A percentile compares a stretch with the other conserved stretches of the same genome.
Conservation (phyloP, 495 filamentous ascomycete genomes). For the Umbilicaria muhlenbergii region DNA sequence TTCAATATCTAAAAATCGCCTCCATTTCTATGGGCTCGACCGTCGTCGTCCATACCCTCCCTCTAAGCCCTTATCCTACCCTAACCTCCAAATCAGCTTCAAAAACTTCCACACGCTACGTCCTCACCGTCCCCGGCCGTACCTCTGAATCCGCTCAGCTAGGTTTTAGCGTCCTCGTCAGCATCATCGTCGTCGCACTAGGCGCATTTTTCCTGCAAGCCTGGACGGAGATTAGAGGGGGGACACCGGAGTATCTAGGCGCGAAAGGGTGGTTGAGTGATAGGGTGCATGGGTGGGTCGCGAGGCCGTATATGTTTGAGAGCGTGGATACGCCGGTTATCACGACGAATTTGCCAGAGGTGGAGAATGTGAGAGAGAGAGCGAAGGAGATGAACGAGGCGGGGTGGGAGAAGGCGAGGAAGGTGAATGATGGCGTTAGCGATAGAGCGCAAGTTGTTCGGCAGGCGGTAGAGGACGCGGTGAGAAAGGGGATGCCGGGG, state of each 20-base stretch:
- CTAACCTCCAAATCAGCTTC: conserved; percentile 7
- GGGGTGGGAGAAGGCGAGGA: conserved; percentile 8
- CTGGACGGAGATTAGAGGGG: conserved; percentile 50
- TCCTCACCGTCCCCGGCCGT: conserved; percentile 41
- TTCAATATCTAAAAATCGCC: conserved; percentile 61
- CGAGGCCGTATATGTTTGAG: conserved; percentile 17
- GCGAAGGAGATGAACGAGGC: conserved; percentile 2
- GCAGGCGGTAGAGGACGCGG: not conserved
- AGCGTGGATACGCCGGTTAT: not conserved
- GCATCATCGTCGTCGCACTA: conserved; percentile 36
- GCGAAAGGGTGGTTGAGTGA: conserved; percentile 29
- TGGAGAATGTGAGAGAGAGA: not conserved
- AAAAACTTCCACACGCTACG: conserved; percentile 39
- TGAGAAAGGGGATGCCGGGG: not conserved
- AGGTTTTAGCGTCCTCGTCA: conserved; percentile 29
- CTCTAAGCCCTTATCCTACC: conserved; percentile 42
- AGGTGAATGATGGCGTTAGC: conserved; percentile 10
- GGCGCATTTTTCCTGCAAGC: conserved; percentile 47
- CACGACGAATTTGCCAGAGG: not conserved
- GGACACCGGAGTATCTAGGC: conserved; percentile 39
- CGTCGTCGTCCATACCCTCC: conserved; percentile 69
- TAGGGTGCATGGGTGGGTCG: conserved; percentile 18
- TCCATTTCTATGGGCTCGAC: conserved; percentile 77
- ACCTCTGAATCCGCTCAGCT: conserved; percentile 30
- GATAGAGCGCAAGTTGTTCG: conserved; percentile 5